Percentiles rank a stretch among this genome's conserved stretches.
phyloP scores from a whole-genome alignment of 495 filamentous ascomycete genomes.

The Aspergillus homomorphus region DNA sequence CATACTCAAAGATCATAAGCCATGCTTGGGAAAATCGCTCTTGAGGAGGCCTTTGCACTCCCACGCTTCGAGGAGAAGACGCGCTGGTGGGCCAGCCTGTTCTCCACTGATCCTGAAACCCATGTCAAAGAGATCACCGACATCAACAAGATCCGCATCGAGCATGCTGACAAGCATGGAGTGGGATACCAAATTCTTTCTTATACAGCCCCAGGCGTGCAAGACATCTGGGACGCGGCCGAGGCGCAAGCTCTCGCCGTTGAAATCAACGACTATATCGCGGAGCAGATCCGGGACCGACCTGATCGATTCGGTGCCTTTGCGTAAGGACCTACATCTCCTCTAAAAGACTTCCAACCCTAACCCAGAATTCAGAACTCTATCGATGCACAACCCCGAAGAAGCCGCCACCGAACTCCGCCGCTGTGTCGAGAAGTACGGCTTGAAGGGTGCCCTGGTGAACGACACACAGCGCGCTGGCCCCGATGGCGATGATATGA shows the following conservation, averaged over 20 bases:
- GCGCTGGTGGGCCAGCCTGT: conserved; percentile 45
- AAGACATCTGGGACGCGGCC: conserved; percentile 52
- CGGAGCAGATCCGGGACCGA: conserved; percentile 45
- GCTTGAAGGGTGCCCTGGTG: conserved; percentile 57
- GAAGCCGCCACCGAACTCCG: conserved; percentile 54
- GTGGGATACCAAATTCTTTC: conserved; percentile 60
- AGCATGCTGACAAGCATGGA: conserved; percentile 54
- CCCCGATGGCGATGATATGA: conserved; percentile 50
- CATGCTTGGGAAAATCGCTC: conserved; percentile 52
- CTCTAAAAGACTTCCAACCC: conserved; percentile 7
- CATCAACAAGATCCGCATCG: conserved; percentile 49
- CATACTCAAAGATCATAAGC: not conserved
- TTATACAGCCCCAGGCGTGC: conserved; percentile 54
- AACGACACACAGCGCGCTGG: conserved; percentile 56
- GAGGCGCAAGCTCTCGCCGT: conserved; percentile 44
- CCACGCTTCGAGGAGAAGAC: conserved; percentile 48
- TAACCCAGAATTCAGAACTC: conserved; percentile 26
- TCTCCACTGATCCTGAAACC: conserved; percentile 42
- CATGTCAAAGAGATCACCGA: conserved; percentile 45
- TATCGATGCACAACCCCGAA: conserved; percentile 54
- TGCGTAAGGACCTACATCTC: conserved; percentile 28
- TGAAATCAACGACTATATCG: conserved; percentile 59
- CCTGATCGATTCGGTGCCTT: conserved; percentile 58
- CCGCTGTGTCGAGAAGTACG: conserved; percentile 52
- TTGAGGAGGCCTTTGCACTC: conserved; percentile 52